Evolutionary conservation across 768 basidiomycete species (phyloP).

Genomic region (Clavaria fumosa): DNA sequence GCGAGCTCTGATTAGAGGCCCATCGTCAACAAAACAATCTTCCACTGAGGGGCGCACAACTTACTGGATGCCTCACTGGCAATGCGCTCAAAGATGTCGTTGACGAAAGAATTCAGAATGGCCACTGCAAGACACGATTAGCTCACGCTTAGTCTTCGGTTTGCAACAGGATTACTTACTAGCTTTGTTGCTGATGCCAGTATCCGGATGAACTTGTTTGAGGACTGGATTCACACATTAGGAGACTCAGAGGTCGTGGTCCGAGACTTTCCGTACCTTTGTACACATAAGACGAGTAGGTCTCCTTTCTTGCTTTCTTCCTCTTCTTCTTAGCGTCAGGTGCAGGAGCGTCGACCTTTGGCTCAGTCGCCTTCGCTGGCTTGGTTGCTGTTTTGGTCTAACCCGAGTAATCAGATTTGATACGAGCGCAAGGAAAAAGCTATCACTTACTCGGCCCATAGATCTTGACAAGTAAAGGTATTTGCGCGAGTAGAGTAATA

Average conservation of each 20-base stretch:
- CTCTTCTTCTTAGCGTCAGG: conserved; percentile 70
- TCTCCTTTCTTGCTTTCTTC: conserved; percentile 68
- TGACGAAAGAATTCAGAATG: conserved; percentile 84
- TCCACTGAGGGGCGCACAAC: conserved; percentile 14
- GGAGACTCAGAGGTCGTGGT: not conserved
- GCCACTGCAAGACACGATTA: no score
- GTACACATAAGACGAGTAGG: conserved; percentile 77
- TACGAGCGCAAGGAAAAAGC: no score
- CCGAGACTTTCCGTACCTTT: conserved; percentile 32
- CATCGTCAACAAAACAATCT: not conserved
- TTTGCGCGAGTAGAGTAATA: no score
- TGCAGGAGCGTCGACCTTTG: conserved; percentile 32
- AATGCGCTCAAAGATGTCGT: conserved; percentile 89
- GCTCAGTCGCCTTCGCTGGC: conserved; percentile 46
- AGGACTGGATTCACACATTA: conserved; percentile 40
- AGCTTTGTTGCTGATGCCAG: conserved; percentile 96
- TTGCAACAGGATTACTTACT: no score
- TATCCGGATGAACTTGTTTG: conserved; percentile 96
- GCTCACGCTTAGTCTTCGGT: no score
- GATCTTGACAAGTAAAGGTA: no score
- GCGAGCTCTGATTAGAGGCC: conserved; percentile 55
- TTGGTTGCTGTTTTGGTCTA: conserved; percentile 27
- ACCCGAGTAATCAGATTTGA: no score
- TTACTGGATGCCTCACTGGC: conserved; percentile 78
- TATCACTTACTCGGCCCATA: no score